Evolutionary conservation across 805 yeast species (phyloP).

Genomic region (Candida chilensis): DNA sequence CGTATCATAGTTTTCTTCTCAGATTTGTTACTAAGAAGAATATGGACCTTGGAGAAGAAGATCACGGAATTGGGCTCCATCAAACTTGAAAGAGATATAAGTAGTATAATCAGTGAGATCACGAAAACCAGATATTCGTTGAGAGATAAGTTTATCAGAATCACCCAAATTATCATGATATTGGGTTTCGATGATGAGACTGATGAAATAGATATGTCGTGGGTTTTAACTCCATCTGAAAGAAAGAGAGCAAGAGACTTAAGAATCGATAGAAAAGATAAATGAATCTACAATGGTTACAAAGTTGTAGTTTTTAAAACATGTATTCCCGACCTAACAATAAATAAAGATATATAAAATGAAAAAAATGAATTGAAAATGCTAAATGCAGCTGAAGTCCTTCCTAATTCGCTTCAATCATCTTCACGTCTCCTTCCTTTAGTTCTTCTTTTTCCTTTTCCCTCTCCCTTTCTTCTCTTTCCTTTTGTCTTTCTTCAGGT

Average conservation of each 20-base stretch:
- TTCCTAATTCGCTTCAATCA: constrained; percentile 2
- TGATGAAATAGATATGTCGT: constrained; percentile 31
- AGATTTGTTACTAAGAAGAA: constrained; percentile 49
- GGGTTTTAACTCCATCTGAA: constrained; percentile 78
- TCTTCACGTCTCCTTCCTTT: constrained; percentile 1
- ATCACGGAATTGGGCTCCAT: constrained; percentile 80
- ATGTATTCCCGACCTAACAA: neutral
- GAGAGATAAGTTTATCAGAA: constrained; percentile 69
- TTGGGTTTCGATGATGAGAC: constrained; percentile 73
- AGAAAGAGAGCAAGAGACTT: constrained; percentile 51
- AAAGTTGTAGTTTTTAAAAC: neutral
- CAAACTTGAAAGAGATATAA: constrained; percentile 73
- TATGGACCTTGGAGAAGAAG: constrained; percentile 56
- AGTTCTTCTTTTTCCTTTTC: constrained; percentile 3
- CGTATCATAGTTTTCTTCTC: constrained; percentile 48
- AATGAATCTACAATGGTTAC: neutral
- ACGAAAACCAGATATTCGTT: constrained; percentile 66
- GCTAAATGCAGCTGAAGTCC: neutral
- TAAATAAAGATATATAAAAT: constrained; percentile 1
- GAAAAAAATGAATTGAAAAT: neutral
- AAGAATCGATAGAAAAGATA: constrained; percentile 30
- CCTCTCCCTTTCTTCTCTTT: constrained; percentile 6
- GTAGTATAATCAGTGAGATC: constrained; percentile 62
- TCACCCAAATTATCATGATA: constrained; percentile 77
- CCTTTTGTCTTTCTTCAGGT: constrained; percentile 11